Percentiles rank a stretch among this genome's conserved stretches.
Conservation (phyloP, 495 filamentous ascomycete species). For the Hyaloscypha variabilis region DNA sequence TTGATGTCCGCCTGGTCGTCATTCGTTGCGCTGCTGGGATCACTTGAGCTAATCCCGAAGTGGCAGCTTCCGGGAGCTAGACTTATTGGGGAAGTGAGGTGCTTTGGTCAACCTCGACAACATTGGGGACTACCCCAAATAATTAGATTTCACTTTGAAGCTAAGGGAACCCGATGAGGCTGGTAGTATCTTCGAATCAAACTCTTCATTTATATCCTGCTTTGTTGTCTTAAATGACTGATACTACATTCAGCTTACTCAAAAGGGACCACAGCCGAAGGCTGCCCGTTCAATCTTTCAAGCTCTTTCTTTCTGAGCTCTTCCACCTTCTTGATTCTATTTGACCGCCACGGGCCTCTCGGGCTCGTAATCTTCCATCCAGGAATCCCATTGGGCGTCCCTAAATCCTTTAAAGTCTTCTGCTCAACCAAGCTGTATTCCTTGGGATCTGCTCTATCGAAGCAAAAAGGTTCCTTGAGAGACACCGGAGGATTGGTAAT, state of each 20-base stretch:
- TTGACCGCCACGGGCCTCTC: constrained; percentile 36
- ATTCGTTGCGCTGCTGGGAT: background rate
- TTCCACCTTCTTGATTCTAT: constrained; percentile 47
- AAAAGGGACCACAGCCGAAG: too few species aligned
- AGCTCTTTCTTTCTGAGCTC: constrained; percentile 51
- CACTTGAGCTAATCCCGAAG: background rate
- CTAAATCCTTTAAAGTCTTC: constrained; percentile 64
- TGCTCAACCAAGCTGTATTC: constrained; percentile 69
- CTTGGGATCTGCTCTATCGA: constrained; percentile 58
- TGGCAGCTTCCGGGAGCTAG: background rate
- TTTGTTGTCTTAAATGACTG: too few species aligned
- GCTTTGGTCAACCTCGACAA: background rate
- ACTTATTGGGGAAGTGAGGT: background rate
- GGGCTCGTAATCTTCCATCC: constrained; percentile 61
- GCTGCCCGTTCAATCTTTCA: constrained; percentile 12
- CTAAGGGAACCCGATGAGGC: too few species aligned
- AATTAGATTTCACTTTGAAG: too few species aligned
- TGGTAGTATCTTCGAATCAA: too few species aligned
- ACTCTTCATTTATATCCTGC: too few species aligned
- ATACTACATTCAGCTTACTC: too few species aligned
- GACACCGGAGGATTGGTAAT: constrained; percentile 75
- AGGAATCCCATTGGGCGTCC: constrained; percentile 53
- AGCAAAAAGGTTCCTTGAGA: constrained; percentile 64
- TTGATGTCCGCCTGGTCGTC: background rate
- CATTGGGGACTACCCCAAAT: background rate